Evolutionary conservation across 225 moss, liverwort and hornwort species (phyloP).

Genomic region (Ulota crispa): DNA sequence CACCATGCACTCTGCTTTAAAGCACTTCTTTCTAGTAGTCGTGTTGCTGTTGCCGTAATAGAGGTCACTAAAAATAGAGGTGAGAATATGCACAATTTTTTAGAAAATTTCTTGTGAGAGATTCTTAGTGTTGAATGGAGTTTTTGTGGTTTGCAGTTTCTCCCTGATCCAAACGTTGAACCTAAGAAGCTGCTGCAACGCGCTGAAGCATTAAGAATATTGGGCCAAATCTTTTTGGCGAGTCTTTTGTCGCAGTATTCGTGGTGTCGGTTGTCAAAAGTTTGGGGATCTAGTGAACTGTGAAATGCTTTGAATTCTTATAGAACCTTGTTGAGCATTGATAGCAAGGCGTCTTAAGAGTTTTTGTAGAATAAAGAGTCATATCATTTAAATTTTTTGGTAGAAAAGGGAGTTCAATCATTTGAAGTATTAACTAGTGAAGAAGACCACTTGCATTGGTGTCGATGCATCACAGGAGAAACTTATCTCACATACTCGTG

Average conservation of each 20-base stretch:
- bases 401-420: no score
- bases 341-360: no score
- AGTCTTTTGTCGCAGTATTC: not conserved
- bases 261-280: not conserved
- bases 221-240: slow-evolving; percentile 74
- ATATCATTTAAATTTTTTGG: no score
- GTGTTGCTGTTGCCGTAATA: not conserved
- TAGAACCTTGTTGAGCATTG: no score
- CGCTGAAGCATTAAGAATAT: slow-evolving; percentile 69
- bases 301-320: no score
- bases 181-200: slow-evolving; percentile 36
- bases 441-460: no score
- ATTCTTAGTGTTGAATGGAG: not conserved
- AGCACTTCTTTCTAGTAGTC: not conserved
- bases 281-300: not conserved
- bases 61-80: not conserved
- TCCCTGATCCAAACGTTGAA: slow-evolving; percentile 43
- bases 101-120: not conserved
- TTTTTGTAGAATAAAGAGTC: no score
- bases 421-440: no score
- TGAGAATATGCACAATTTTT: not conserved
- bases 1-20: not conserved
- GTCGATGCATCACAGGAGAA: no score
- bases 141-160: slow-evolving; percentile 24
- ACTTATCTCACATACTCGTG: no score